These are phyloP conservation scores for Yamadazyma scolyti DNA, from an alignment of 805 yeast genomes.

Conservation along the genomic window DNA sequence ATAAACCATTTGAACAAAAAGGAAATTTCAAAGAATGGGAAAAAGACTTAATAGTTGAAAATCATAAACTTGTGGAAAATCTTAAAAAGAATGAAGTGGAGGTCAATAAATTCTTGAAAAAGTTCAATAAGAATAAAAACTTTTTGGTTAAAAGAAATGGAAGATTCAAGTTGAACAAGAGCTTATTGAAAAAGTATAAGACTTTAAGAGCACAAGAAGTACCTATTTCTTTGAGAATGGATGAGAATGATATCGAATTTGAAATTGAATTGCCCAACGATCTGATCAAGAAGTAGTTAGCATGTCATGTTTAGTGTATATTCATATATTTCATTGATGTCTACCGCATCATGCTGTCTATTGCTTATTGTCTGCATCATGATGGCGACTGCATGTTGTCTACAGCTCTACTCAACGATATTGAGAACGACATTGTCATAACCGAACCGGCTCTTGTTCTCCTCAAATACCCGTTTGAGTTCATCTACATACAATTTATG, in stretches of 20 bases:
- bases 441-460: slow-evolving; percentile 55
- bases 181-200: slow-evolving; percentile 29
- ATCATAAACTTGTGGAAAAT: slow-evolving; percentile 9
- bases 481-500: slow-evolving; percentile 70
- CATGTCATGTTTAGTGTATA: no score
- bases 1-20: slow-evolving; percentile 30
- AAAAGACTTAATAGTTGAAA: slow-evolving; percentile 18
- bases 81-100: slow-evolving; percentile 9
- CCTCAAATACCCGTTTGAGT: slow-evolving; percentile 59
- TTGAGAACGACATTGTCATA: slow-evolving; percentile 46
- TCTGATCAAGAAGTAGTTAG: no score
- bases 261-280: no score
- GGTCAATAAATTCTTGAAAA: slow-evolving; percentile 8
- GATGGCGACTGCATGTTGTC: no score
- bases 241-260: slow-evolving; percentile 10
- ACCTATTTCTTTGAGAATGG: slow-evolving; percentile 10
- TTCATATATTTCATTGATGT: no score
- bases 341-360: no score
- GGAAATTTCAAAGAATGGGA: slow-evolving; percentile 37
- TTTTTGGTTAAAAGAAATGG: slow-evolving; percentile 10
- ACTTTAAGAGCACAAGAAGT: slow-evolving; percentile 24
- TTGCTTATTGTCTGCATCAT: background rate
- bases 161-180: slow-evolving; percentile 29
- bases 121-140: slow-evolving; percentile 9
- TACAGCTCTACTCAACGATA: slow-evolving; percentile 38